These are phyloP conservation scores for Trichosporon sp. DNA, from an alignment of 1,284 basidiomycete genomes.

Conservation along the genomic window DNA sequence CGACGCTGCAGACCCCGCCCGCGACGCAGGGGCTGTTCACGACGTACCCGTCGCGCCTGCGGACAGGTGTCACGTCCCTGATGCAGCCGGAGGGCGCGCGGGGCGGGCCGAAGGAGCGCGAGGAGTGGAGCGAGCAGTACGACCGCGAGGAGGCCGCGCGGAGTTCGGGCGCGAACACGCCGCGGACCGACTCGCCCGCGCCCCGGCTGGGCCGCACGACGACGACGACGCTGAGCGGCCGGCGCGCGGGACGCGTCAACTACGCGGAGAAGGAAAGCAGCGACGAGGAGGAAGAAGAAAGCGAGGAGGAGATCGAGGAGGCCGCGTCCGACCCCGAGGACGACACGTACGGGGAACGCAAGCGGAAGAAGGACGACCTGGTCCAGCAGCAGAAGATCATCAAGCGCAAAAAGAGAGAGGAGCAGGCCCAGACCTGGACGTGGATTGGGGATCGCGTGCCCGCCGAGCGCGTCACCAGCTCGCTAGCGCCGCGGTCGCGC, in stretches of 20 bases:
- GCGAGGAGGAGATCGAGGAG: conserved; percentile 64
- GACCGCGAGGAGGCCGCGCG: conserved; percentile 30
- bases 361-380: conserved; percentile 12
- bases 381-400: conserved; percentile 6
- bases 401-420: conserved; percentile 8
- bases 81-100: conserved; percentile 72
- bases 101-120: conserved; percentile 50
- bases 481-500: conserved; percentile 48
- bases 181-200: conserved; percentile 36
- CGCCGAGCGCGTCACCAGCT: conserved; percentile 65
- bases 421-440: conserved; percentile 55
- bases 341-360: conserved; percentile 29
- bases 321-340: conserved; percentile 60
- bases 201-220: conserved; percentile 37
- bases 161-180: conserved; percentile 28
- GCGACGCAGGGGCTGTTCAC: conserved; percentile 67
- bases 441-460: conserved; percentile 86
- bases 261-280: conserved; percentile 82
- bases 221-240: conserved; percentile 24
- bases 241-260: conserved; percentile 66
- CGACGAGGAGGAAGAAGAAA: conserved; percentile 72
- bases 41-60: conserved; percentile 83
- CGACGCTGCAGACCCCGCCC: conserved; percentile 30
- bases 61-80: conserved; percentile 84
- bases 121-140: conserved; percentile 38